phyloP scores from a whole-genome alignment of 2,329 filamentous ascomycete species.

The Cordyceps javanica region DNA sequence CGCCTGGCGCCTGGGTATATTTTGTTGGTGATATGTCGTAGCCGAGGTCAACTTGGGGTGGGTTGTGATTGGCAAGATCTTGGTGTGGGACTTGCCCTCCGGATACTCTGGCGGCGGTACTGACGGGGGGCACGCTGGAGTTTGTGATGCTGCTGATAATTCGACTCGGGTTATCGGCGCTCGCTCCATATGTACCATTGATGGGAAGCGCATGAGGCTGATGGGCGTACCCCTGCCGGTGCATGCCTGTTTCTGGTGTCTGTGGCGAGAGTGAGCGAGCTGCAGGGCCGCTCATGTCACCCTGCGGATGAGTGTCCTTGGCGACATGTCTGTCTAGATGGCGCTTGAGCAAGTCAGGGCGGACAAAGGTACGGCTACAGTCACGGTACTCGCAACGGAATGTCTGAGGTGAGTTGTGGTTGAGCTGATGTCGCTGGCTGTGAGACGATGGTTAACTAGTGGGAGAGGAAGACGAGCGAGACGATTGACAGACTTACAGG shows the following conservation, averaged over 20 bases:
- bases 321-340: slow-evolving; percentile 77
- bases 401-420: slow-evolving; percentile 92
- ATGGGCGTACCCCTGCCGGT: not conserved
- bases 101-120: not conserved
- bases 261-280: slow-evolving; percentile 1
- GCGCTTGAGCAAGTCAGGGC: slow-evolving; percentile 84
- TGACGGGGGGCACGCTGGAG: not conserved
- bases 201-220: not conserved
- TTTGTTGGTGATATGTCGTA: not conserved
- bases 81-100: not conserved
- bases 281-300: not conserved
- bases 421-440: slow-evolving; percentile 84
- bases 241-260: not conserved
- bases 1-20: not conserved
- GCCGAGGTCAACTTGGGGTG: not conserved
- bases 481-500: slow-evolving; percentile 58
- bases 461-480: slow-evolving; percentile 14
- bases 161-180: not conserved
- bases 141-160: not conserved
- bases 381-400: slow-evolving; percentile 90
- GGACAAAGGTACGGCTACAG: slow-evolving; percentile 84
- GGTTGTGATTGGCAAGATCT: not conserved
- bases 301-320: slow-evolving; percentile 61
- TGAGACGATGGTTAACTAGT: slow-evolving; percentile 16
- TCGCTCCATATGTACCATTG: not conserved